Evolutionary conservation across 495 filamentous ascomycete genomes (phyloP).

Genomic region (Aspergillus incahuasiensis): DNA sequence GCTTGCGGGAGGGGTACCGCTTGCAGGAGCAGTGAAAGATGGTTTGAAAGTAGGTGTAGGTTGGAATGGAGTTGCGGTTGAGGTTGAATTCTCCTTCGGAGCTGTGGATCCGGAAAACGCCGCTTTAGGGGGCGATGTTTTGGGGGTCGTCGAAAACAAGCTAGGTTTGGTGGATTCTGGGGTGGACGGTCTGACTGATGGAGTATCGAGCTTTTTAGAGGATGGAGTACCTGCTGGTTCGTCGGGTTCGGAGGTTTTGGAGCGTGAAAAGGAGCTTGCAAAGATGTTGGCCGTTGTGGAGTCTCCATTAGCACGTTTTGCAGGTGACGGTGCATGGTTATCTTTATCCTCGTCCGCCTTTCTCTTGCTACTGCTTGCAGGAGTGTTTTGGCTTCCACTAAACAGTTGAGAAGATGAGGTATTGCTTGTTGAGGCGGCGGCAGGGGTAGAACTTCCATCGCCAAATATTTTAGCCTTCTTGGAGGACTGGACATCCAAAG

Average conservation of each 20-base stretch:
- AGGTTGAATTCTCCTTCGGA: conserved; percentile 10
- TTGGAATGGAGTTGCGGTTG: conserved; percentile 11
- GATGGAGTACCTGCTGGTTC: conserved; percentile 8
- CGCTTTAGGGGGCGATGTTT: conserved; percentile 21
- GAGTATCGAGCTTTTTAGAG: conserved; percentile 2
- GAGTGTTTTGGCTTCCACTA: conserved; percentile 6
- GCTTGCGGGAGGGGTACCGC: conserved; percentile 14
- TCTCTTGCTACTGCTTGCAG: conserved; percentile 15
- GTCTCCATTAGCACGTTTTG: conserved; percentile 22
- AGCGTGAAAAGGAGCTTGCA: conserved; percentile 39
- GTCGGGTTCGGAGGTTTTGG: conserved; percentile 18
- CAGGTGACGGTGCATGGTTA: conserved; percentile 6
- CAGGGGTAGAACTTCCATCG: conserved; percentile 1
- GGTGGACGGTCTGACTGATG: conserved; percentile 15
- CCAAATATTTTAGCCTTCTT: conserved; percentile 23
- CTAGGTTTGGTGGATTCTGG: conserved; percentile 15
- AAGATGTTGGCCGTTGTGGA: conserved; percentile 39
- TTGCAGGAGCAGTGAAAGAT: conserved; percentile 10
- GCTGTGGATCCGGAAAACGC: conserved; percentile 14
- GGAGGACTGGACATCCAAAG: neutral
- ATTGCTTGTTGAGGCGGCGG: conserved; percentile 2
- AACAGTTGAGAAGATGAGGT: conserved; percentile 12
- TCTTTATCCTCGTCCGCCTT: conserved; percentile 17
- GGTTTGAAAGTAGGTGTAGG: conserved; percentile 16
- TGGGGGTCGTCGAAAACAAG: conserved; percentile 19